A percentile compares a stretch with the other conserved stretches of the same genome.
Conservation (phyloP, 2,329 filamentous ascomycete species). For the Exophiala aquamarina region DNA sequence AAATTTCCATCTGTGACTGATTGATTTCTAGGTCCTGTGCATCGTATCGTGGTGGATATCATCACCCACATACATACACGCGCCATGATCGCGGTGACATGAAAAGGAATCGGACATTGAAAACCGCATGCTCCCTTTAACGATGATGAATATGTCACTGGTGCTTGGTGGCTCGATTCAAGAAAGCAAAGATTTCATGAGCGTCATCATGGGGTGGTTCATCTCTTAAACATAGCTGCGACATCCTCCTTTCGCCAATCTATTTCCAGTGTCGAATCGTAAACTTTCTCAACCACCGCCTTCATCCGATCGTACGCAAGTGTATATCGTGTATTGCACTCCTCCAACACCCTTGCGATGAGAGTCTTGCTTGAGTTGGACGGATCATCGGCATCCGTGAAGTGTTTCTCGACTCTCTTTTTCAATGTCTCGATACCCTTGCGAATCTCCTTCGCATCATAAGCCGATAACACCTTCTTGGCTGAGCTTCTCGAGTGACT, state of each 20-base stretch:
- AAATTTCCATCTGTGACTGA: no score
- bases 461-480: slow-evolving; percentile 78
- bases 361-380: slow-evolving; percentile 57
- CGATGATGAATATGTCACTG: no score
- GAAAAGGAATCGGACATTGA: no score
- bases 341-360: slow-evolving; percentile 59
- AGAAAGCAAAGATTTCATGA: no score
- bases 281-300: slow-evolving; percentile 44
- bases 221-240: slow-evolving; percentile 42
- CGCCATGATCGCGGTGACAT: no score
- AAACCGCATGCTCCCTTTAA: no score
- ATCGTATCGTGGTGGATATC: no score
- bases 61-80: no score
- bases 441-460: slow-evolving; percentile 81
- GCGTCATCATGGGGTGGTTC: slow-evolving; percentile 3
- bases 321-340: slow-evolving; percentile 59
- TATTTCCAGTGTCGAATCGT: slow-evolving; percentile 45
- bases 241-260: slow-evolving; percentile 50
- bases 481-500: slow-evolving; percentile 80
- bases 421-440: slow-evolving; percentile 87
- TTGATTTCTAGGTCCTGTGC: no score
- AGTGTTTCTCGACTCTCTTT: slow-evolving; percentile 95
- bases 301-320: slow-evolving; percentile 53
- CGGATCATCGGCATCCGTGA: slow-evolving; percentile 81
- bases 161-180: no score